Percentiles rank a stretch among this genome's conserved stretches.
phyloP scores from a whole-genome alignment of 352 stramenopile species.

The Globisporangium polare region DNA sequence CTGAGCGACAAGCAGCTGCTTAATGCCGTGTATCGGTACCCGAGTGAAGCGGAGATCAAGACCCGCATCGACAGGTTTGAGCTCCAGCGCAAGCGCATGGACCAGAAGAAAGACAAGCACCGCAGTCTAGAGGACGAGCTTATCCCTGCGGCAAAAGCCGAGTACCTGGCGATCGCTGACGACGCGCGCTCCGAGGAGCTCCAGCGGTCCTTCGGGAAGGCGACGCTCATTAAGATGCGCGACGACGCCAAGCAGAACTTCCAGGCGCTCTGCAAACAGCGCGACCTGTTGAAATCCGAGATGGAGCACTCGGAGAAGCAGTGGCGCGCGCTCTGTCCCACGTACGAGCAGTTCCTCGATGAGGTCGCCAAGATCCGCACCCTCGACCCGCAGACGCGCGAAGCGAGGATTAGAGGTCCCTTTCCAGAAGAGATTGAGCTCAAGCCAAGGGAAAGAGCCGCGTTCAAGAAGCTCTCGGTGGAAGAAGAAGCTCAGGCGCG shows the following conservation, averaged over 20 bases:
- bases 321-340: slow-evolving; percentile 41
- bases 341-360: slow-evolving; percentile 57
- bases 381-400: slow-evolving; percentile 32
- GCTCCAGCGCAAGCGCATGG: slow-evolving; percentile 43
- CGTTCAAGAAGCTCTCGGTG: slow-evolving; percentile 81
- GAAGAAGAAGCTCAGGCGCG: slow-evolving; percentile 70
- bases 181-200: slow-evolving; percentile 67
- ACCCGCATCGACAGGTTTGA: slow-evolving; percentile 53
- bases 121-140: slow-evolving; percentile 36
- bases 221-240: slow-evolving; percentile 55
- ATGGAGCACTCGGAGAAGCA: slow-evolving; percentile 40
- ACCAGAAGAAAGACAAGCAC: slow-evolving; percentile 35
- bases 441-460: slow-evolving; percentile 43
- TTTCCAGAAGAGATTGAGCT: slow-evolving; percentile 48
- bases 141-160: slow-evolving; percentile 65
- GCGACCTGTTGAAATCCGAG: slow-evolving; percentile 46
- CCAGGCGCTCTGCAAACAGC: slow-evolving; percentile 42
- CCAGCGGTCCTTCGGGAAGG: slow-evolving; percentile 54
- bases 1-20: slow-evolving; percentile 54
- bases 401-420: slow-evolving; percentile 40
- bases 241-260: slow-evolving; percentile 61
- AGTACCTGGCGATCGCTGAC: slow-evolving; percentile 73
- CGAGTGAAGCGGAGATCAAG: slow-evolving; percentile 61
- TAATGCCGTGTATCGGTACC: slow-evolving; percentile 68
- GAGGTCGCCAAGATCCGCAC: slow-evolving; percentile 51